Base-by-base conservation (phyloP, 2,329 filamentous ascomycete genomes). In the Thielaviopsis ethacetica region DNA sequence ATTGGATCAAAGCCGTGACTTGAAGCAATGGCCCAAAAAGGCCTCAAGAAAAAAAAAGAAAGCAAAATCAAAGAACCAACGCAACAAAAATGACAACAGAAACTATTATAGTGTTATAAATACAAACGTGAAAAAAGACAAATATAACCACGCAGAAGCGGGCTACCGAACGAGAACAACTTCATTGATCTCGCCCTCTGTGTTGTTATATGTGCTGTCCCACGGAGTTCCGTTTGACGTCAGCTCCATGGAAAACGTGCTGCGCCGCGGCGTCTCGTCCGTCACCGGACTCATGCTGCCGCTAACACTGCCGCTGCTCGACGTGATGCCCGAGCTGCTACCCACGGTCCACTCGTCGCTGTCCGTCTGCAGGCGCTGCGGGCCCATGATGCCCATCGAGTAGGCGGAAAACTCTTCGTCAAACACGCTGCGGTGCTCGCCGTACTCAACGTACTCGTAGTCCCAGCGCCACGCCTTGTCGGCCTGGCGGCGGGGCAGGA, bases 401-500 rank as follows among this genome's bases (percentile, higher is more conserved):
- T 73, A 76, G 56, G 72, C 68, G 56, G 73, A 72, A 59, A 72
- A 71, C 66, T 78, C 73, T 65, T 79, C 76, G 59, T 77, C 75
- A 3, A 65, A 62, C 1, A 65, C 53, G 6, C 21, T 64, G 53
- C 62, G 62, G 41, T 68, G 62, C 61, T 69, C 68, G 65, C 91
- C 91, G 61, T 85, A 73, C 73, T 96, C 91, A 62, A 95, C 83
- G 65, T 90, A 95, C 66, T 96, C 91, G 71, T 97, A 96, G 65
- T 96, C 88, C 90, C 91, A 97, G 62, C 91, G 83, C 71, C 87
- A 88, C 64, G 80, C 78, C 78, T 96, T 96, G 71, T 89, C 90
- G 56, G 79, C 71, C 71, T 96, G 91, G 61, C 88, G 77, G 62
- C 86, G 83, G 3, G 91, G 91, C 51, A 97, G 73, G 74, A 88